Evolutionary conservation across 2,329 filamentous ascomycete species (phyloP), one percentile per base, ranked within the genome.

Genomic region (Claviceps quebecensis): DNA sequence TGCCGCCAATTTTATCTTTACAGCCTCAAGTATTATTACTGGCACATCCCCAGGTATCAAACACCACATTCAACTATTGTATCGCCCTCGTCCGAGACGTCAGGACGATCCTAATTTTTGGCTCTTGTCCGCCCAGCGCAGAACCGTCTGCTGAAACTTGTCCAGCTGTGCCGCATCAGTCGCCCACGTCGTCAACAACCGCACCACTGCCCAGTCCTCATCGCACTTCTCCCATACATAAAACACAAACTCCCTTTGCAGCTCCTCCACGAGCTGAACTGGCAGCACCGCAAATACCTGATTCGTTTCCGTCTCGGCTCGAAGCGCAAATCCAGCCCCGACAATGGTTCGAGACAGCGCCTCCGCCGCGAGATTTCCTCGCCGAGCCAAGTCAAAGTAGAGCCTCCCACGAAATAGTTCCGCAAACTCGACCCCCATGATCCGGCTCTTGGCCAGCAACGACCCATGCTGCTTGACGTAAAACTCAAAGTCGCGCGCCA

Each of bases 391-490:
- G 1, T 72, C 66, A 51, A 73, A 73, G 57, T 71, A 76, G 0
- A 76, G 59, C 19, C 67, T 62, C 1, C 64, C 63, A 1, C 66
- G 63, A 58, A 76, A 76, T 0, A 76, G 62, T 54, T 75, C 73
- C 2, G 68, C 67, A 50, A 76, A 76, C 48, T 75, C 72, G 1
- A 69, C 66, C 0, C 73, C 73, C 56, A 76, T 67, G 9, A 74
- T 64, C 0, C 73, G 66, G 5, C 72, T 65, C 58, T 76, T 76
- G 47, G 72, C 73, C 7, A 76, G 61, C 3, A 76, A 65, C 1
- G 71, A 71, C 1, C 73, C 73, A 55, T 72, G 71, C 53, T 76
- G 73, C 53, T 76, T 76, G 56, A 76, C 63, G 53, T 74, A 72
- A 54, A 75, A 75, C 47, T 69, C 69, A 53, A 73, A 76, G 37